Evolutionary conservation across 1,284 basidiomycete species (phyloP).

Genomic region (Irpex rosettiformis): DNA sequence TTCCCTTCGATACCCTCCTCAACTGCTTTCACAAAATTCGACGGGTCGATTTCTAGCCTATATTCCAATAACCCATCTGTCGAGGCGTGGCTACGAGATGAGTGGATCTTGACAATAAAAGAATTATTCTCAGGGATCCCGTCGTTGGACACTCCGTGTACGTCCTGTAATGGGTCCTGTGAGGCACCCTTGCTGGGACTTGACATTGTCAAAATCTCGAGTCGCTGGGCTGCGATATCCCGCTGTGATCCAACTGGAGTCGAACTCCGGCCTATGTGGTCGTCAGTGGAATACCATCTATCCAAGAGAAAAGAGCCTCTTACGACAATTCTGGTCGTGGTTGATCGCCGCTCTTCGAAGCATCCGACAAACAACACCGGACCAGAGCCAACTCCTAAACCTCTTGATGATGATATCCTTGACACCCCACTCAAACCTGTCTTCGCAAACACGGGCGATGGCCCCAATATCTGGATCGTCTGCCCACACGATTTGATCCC

Average conservation of each 20-base stretch:
- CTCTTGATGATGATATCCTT: conserved; percentile 74
- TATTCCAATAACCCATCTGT: conserved; percentile 72
- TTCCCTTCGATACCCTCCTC: conserved; percentile 62
- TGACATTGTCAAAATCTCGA: neutral
- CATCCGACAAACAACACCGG: conserved; percentile 59
- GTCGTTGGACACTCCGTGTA: conserved; percentile 26
- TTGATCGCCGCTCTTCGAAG: conserved; percentile 54
- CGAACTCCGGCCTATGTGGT: neutral
- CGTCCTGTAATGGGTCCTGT: conserved; percentile 12
- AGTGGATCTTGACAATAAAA: conserved; percentile 44
- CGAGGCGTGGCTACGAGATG: conserved; percentile 50
- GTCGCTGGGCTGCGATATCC: neutral
- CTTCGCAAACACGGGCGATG: conserved; percentile 75
- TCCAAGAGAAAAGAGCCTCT: neutral
- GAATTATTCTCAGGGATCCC: conserved; percentile 21
- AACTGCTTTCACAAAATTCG: conserved; percentile 57
- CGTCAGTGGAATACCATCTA: neutral
- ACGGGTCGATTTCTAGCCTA: conserved; percentile 67
- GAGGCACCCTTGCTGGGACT: neutral
- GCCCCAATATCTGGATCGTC: conserved; percentile 70
- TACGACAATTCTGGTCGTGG: conserved; percentile 24
- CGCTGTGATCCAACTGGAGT: neutral
- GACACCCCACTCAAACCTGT: conserved; percentile 89
- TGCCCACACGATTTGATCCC: conserved; percentile 40
- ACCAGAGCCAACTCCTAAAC: conserved; percentile 77